Base-by-base conservation (phyloP, 2,329 filamentous ascomycete species). In the Cadophora luteo-olivacea region DNA sequence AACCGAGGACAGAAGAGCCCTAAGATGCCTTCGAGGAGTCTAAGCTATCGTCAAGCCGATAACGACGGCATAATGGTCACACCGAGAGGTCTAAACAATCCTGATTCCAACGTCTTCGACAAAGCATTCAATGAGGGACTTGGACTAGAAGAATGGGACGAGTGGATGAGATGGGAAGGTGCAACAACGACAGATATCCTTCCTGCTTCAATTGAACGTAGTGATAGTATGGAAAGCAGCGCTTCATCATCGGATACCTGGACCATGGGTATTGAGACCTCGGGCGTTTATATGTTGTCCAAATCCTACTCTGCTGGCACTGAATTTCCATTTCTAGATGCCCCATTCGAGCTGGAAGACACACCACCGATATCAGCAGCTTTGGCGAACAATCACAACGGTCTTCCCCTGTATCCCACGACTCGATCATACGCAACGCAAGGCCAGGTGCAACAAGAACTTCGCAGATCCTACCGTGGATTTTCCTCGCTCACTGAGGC, bases 101-200 rank as follows among this genome's bases (percentile, higher is more conserved):
- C 68, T 22, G 48, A 64, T 38, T 57, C 45, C 8, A 66, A 71
- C 22, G 58, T 69, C 16, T 71, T 69, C 55, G 69, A 71, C 22
- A 64, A 68, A 45, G 52, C 65, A 29, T 71, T 69, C 63, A 61
- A 64, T 48, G 45, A 41, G 19, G 65, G 54, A 12, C 45, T 69
- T 14, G 65, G 60, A 25, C 62, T 63, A 16, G 68, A 68, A 58
- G 64, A 69, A 48, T 71, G 67, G 67, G 54, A 71, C 16, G 63
- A 69, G 1, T 71, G 69, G 69, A 69, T 71, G 69, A 58, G 24
- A 36, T 66, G 63, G 64, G 69, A 69, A 60, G 63, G 58, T 32
- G 22, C 51, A n/a, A 19, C 51, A n/a, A 19, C 63, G 14, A 16
- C 41, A 7, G 64, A 71, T 14, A n/a, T 66, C 16, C 58, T 57